Base-by-base conservation (phyloP, 345 rosid species). In the Populus nigra region DNA sequence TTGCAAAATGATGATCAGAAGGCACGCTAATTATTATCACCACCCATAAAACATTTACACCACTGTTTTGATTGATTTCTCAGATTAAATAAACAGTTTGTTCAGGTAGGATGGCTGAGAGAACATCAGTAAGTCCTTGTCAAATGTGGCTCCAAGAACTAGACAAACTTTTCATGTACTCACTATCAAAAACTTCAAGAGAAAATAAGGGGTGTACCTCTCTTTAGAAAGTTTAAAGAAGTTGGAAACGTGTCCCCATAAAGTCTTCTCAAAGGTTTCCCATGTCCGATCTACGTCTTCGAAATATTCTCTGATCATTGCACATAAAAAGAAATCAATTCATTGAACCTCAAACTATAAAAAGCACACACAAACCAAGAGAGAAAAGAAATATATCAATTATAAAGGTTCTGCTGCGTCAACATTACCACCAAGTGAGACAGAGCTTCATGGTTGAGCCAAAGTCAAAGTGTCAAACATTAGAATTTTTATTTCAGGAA, bases 221-320 rank as follows among this genome's bases (percentile, higher is more conserved):
- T 96, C 98, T 87, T 96, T 96, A 27, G 99, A 87, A 69, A 93
- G 97, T 85, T 89, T 91, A 83, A 88, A 89, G 79, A 89, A 92
- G 87, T 92, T 94, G 77, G 90, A 71, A 78, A 96, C 76, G 76
- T 92, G 97, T 62, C 87, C 91, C 99, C 99, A 96, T 82, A 96
- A 84, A 84, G 95, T 91, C 84, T 92, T 91, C 86, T 96, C 99
- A 86, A 96, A 93, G 68, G 97, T 94, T 86, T 91, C 99, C 98
- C 99, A 96, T 5, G 93, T 92, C 77, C 73, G 88, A 90, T 96
- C 99, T 50, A 96, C 97, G 66, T 96, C 99, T 88, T 96, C 98
- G 86, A 96, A 96, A 87, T 96, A 96, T 88, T 93, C 98, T 80
- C 99, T 96, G 87, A 23, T 68, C 74, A 72, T 65, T 15, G 29